Evolutionary conservation across 805 yeast species (phyloP), one percentile per base, ranked within the genome.

Genomic region (Nakazawaea pomicola): DNA sequence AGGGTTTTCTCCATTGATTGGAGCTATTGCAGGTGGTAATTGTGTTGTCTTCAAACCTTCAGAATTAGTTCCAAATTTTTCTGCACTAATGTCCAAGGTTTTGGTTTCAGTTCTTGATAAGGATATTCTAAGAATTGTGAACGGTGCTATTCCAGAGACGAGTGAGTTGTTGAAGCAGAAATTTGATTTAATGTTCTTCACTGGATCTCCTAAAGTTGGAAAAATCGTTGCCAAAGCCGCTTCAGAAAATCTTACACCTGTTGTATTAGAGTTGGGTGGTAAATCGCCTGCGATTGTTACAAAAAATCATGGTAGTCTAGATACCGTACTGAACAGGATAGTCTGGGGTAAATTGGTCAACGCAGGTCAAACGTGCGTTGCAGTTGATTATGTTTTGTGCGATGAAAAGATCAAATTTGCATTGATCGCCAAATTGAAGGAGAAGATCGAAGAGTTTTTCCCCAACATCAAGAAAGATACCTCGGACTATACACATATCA

Each of bases 311-410:
- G 64, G 64, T 11, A 68, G 76, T 43, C 50, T 78, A 28, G 54
- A 61, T 8, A 58, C 64, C 1, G 48, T 69, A 31, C 67, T 88
- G 19, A 72, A 71, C 48, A 74, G 97, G 60, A 62, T 87, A 12
- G 70, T 73, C 1, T 86, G 93, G 85, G 91, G 90, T 14, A 77
- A 82, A 50, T 82, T 81, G 55, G 62, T 76, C 24, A 91, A 88
- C 56, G 76, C 84, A 14, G 98, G 98, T 14, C 98, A 90, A 64
- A 80, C 93, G 2, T 90, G 97, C 65, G 84, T 87, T 29, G 85
- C 95, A 8, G 83, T 90, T 7, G 98, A 91, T 62, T 90, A 88
- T 54, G 63, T 83, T 4, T 53, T 87, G 33, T 83, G 79, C n/a
- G 87, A 83, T 44, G 75, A 70, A 42, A 58, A 68, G 3, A 60